These are phyloP conservation scores for Xerocomellus amylosporus DNA, from an alignment of 768 basidiomycete genomes.

Conservation along the genomic window DNA sequence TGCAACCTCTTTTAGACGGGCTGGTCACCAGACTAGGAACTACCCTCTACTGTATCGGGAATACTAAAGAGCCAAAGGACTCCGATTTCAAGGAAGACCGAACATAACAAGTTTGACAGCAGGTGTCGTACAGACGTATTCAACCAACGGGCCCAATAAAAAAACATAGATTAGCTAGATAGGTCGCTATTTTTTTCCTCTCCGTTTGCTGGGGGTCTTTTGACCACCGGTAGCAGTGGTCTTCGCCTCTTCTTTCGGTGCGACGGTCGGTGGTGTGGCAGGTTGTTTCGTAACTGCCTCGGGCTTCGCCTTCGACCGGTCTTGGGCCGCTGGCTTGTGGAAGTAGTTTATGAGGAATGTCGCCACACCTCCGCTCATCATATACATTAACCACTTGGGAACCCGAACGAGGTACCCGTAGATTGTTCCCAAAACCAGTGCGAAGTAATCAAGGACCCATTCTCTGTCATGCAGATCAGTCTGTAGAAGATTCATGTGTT, in stretches of 20 bases:
- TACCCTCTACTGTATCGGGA: too few species aligned
- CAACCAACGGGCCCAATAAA: not conserved
- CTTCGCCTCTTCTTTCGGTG: conserved; percentile 11
- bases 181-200: conserved; percentile 23
- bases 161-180: not conserved
- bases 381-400: conserved; percentile 71
- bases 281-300: conserved; percentile 3
- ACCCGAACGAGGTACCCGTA: conserved; percentile 54
- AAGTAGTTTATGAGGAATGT: conserved; percentile 66
- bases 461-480: conserved; percentile 46
- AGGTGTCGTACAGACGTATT: not conserved
- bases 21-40: too few species aligned
- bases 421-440: conserved; percentile 43
- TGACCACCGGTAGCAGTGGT: conserved; percentile 13
- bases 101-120: not conserved
- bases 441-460: conserved; percentile 60
- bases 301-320: conserved; percentile 3
- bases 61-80: too few species aligned
- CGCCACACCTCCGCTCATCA: conserved; percentile 62
- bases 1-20: too few species aligned
- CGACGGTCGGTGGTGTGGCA: not conserved
- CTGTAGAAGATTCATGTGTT: not conserved
- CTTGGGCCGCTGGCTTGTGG: conserved; percentile 39
- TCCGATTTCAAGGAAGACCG: too few species aligned
- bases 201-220: conserved; percentile 29